Conservation (phyloP, 257 asterid species). For the Solanum verrucosum region DNA sequence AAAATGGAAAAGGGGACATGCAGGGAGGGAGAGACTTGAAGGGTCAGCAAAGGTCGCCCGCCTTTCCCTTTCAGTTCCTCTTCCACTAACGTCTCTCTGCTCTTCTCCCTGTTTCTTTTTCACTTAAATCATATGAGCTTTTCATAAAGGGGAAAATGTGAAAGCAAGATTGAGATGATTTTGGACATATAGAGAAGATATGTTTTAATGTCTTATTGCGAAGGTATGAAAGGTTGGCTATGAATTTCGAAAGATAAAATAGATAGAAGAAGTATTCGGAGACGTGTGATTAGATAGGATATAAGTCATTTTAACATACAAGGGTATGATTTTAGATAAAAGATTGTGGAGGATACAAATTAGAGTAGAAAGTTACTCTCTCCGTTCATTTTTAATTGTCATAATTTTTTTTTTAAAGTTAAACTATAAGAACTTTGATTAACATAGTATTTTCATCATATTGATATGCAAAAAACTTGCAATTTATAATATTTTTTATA, state of each 20-base stretch:
- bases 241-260: no score
- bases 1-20: background rate
- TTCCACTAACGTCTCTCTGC: constrained; percentile 1
- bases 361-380: no score
- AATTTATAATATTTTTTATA: no score
- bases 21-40: constrained; percentile 6
- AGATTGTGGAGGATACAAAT: no score
- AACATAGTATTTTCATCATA: no score
- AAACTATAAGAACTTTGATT: no score
- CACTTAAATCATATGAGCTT: background rate
- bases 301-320: no score
- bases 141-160: accelerated
- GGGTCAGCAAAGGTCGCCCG: constrained; percentile 12
- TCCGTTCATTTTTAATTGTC: no score
- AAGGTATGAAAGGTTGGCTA: background rate
- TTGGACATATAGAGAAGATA: accelerated
- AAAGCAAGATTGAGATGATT: background rate
- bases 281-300: no score
- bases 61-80: background rate
- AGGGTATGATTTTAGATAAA: no score
- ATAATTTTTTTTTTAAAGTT: no score
- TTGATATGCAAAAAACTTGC: no score
- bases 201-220: accelerated
- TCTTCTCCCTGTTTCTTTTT: background rate
- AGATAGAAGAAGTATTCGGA: background rate